These are phyloP conservation scores for Myxozyma geophila DNA, from an alignment of 805 yeast species.

Conservation along the genomic window DNA sequence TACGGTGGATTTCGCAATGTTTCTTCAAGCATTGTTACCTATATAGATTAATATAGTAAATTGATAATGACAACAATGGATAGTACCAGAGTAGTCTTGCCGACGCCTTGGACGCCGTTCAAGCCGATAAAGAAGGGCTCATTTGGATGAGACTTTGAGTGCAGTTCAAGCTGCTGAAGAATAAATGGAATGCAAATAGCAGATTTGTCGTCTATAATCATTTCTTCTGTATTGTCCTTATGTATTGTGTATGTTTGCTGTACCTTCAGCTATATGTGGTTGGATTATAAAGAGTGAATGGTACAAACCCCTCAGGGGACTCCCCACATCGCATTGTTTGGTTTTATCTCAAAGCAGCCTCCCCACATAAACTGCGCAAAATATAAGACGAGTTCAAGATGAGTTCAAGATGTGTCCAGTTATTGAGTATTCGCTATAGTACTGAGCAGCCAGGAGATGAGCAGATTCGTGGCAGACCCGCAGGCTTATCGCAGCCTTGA, in stretches of 20 bases:
- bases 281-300: background rate
- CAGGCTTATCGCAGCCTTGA: conserved; percentile 16
- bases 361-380: background rate
- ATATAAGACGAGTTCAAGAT: too few species aligned
- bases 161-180: conserved; percentile 9
- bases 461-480: conserved; percentile 14
- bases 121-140: conserved; percentile 37
- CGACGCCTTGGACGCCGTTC: conserved; percentile 38
- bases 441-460: background rate
- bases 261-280: too few species aligned
- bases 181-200: conserved; percentile 28
- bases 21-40: conserved; percentile 20
- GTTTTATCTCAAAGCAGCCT: background rate
- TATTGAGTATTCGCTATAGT: too few species aligned
- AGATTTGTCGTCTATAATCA: conserved; percentile 28
- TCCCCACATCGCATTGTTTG: background rate
- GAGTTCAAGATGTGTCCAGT: too few species aligned
- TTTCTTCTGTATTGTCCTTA: background rate
- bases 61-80: background rate
- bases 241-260: background rate
- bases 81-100: conserved; percentile 36
- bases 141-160: background rate
- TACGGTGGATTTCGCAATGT: conserved; percentile 25
- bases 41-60: background rate
- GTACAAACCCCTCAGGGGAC: conserved; percentile 13